Base-by-base conservation (phyloP, 2,329 filamentous ascomycete species). In the Fusarium transvaalense region DNA sequence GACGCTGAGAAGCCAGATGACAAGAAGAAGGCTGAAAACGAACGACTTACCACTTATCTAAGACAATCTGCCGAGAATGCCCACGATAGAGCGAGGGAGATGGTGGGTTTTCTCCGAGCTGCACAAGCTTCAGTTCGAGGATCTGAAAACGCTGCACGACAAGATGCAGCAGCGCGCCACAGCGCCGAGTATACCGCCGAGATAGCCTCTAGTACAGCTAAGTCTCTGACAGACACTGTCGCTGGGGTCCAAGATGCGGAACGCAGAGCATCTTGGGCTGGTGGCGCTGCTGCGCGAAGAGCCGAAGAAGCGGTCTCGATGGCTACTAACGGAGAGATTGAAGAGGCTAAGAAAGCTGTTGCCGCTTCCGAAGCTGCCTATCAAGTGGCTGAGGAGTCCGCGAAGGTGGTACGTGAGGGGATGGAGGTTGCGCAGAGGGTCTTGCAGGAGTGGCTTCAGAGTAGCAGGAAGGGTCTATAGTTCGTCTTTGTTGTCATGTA, bases 401-500 rank as follows among this genome's bases (percentile, higher is more conserved):
- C 55, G 0, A 68, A 68, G 50, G 37, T 34, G 4, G 65, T 68
- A 8, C 31, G 61, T 1, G 65, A 69, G 32, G 65, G 65, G 0
- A 39, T 69, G 15, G 65, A 68, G 21, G 21, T 52, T 27, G 65
- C 52, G 2, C 65, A 69, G 25, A 69, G 62, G 3, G 46, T 52
- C 0, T 14, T 68, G 5, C 65, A 68, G 12, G 65, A 69, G 55
- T 68, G 65, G 65, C 5, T 68, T 19, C 64, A 67, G 15, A 68
- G 64, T 3, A 68, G 48, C 10, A 10, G 64, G 8, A 62, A 64
- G 32, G 64, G 64, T 2, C 56, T 64, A 23, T 67, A 54, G 21
- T 4, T 7, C 3, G 15, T 38, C 21, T 47, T 25, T 17, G 21
- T 23, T 12, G 5, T 13, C 15, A 25, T 7, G 6, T 8, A 15